Base-by-base conservation (phyloP, 2,329 filamentous ascomycete genomes). In the Nakataea oryzae region DNA sequence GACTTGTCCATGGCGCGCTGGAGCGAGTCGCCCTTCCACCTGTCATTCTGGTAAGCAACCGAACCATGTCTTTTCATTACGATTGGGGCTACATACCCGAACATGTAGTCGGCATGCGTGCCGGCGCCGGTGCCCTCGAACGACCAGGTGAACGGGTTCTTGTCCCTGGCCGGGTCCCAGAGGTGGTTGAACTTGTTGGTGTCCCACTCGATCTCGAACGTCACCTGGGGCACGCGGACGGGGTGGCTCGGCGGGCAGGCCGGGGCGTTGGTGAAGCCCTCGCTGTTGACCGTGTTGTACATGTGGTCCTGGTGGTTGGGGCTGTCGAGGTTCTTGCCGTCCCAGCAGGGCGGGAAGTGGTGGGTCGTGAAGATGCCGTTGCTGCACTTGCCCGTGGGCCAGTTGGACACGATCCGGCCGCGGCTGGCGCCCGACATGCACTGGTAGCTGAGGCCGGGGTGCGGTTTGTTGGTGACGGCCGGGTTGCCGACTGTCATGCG, bases 321-420 rank as follows among this genome's bases (percentile, higher is more conserved):
- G 0, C 71, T 73, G 63, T 79, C 76, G 6, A 78, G 70, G 60
- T 77, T 78, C 64, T 75, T 73, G 32, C 77, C 76, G 59, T 79
- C 76, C 76, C 76, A 79, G 70, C 77, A 79, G 26, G 66, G 60
- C 9, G 66, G 66, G 62, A 67, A 67, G 59, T 67, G 66, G 61
- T 67, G 66, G 6, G 65, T 65, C 13, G 65, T 65, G 29, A 67
- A 67, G 59, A 67, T 65, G 28, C 66, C 66, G 17, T 62, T 63
- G 21, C 60, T 61, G 62, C 66, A 67, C 57, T 61, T 62, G 21
- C 24, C 14, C 41, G 21, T 65, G 21, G 66, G 66, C 57, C 66
- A 63, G 29, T 64, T 60, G 17, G 61, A n/a, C 24, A 61, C 62
- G n/a, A 63, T 56, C 2, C 61, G 14, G 26, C 66, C 66, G 13